Conservation (phyloP, 2,329 filamentous ascomycete genomes). For the Diaporthe australafricana region DNA sequence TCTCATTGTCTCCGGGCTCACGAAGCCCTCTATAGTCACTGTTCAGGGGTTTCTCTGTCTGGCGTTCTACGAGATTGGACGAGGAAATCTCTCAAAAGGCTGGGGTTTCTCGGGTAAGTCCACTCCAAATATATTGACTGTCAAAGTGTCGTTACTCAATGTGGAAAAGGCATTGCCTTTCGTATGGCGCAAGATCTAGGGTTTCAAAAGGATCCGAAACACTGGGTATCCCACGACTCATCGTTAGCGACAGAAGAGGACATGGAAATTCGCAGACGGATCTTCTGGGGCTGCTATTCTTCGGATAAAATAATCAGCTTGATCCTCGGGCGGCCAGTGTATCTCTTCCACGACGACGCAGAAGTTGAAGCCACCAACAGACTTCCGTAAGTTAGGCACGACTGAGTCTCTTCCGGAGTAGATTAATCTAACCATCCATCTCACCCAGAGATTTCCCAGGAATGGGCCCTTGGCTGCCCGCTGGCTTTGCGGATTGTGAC, state of each 20-base stretch:
- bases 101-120: slow-evolving; percentile 44
- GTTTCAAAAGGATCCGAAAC: slow-evolving; percentile 43
- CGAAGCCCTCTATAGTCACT: slow-evolving; percentile 40
- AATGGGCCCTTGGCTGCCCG: slow-evolving; percentile 41
- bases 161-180: slow-evolving; percentile 44
- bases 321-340: slow-evolving; percentile 33
- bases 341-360: slow-evolving; percentile 33
- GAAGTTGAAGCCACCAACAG: slow-evolving; percentile 28
- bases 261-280: slow-evolving; percentile 44
- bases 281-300: slow-evolving; percentile 47
- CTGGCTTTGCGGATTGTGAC: slow-evolving; percentile 39
- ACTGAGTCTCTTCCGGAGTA: rapidly evolving
- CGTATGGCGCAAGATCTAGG: slow-evolving; percentile 46
- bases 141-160: slow-evolving; percentile 42
- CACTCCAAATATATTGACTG: slow-evolving; percentile 39
- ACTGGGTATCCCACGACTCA: slow-evolving; percentile 40
- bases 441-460: slow-evolving; percentile 39
- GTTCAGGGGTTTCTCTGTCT: slow-evolving; percentile 45
- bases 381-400: slow-evolving; percentile 23
- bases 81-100: slow-evolving; percentile 44
- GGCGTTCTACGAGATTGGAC: slow-evolving; percentile 45
- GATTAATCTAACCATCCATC: not conserved
- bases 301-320: slow-evolving; percentile 43
- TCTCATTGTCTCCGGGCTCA: slow-evolving; percentile 42
- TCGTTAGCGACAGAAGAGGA: slow-evolving; percentile 41